Evolutionary conservation across 352 stramenopile genomes (phyloP).

Genomic region (Blastocystis sp.): DNA sequence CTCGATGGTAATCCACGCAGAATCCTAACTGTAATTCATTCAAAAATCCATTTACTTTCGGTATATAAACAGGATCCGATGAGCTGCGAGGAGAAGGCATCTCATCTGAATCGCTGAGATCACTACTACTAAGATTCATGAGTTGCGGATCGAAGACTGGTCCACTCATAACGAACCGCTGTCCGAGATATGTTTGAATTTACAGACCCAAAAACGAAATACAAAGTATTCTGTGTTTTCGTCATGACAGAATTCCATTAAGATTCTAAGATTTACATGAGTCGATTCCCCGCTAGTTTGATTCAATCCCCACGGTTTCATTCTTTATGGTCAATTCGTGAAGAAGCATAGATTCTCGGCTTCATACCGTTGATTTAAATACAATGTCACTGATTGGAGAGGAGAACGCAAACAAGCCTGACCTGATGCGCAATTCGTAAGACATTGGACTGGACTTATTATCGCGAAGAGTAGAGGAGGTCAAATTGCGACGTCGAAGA

Average conservation of each 20-base stretch:
- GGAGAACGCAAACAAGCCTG: neutral
- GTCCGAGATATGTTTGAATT: too few relatives aligned
- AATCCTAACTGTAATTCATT: conserved; percentile 18
- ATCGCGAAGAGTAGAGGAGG: conserved; percentile 14
- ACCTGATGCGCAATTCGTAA: conserved; percentile 37
- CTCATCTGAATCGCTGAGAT: conserved; percentile 38
- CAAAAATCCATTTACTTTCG: neutral
- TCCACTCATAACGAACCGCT: neutral
- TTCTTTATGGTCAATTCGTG: neutral
- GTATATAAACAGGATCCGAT: neutral
- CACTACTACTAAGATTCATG: conserved; percentile 26
- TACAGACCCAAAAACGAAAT: too few relatives aligned
- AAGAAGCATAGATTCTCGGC: neutral
- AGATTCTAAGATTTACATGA: neutral
- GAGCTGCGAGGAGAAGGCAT: neutral
- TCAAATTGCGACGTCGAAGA: conserved; percentile 8
- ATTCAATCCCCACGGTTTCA: too few relatives aligned
- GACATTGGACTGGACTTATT: neutral
- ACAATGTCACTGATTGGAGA: conserved; percentile 48
- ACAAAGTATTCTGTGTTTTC: too few relatives aligned
- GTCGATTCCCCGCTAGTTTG: neutral
- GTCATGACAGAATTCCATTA: neutral
- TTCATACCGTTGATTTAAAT: neutral
- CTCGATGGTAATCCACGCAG: neutral
- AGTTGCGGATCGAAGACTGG: neutral